These are phyloP conservation scores for Torulaspora microellipsoides DNA, from an alignment of 805 yeast species.

Conservation along the genomic window DNA sequence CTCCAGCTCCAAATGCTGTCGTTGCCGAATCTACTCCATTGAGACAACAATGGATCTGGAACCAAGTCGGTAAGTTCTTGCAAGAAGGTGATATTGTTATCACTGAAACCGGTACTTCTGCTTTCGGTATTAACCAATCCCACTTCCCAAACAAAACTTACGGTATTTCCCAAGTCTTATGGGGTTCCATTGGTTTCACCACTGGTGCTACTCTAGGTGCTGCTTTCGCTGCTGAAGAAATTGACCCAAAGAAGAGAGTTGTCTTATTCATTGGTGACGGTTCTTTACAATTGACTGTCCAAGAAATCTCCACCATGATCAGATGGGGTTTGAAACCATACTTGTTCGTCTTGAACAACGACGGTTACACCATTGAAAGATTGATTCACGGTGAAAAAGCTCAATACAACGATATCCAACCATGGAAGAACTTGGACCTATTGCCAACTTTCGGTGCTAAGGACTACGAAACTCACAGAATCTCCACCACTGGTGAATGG, in stretches of 20 bases:
- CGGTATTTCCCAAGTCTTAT: slow-evolving; percentile 69
- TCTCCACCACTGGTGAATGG: slow-evolving; percentile 55
- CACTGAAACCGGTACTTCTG: slow-evolving; percentile 73
- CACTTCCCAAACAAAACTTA: slow-evolving; percentile 57
- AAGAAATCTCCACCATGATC: slow-evolving; percentile 65
- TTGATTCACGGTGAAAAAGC: slow-evolving; percentile 67
- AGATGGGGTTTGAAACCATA: slow-evolving; percentile 65
- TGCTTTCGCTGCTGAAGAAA: slow-evolving; percentile 60
- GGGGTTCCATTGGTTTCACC: slow-evolving; percentile 73
- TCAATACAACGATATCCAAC: slow-evolving; percentile 60
- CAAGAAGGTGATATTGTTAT: slow-evolving; percentile 62
- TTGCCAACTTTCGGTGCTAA: slow-evolving; percentile 48
- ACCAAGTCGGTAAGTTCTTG: slow-evolving; percentile 56
- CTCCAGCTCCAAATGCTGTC: slow-evolving; percentile 44
- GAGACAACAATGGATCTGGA: slow-evolving; percentile 68
- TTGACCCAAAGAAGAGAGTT: slow-evolving; percentile 57
- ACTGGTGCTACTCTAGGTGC: slow-evolving; percentile 69
- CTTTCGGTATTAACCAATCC: slow-evolving; percentile 64
- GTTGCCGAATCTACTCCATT: slow-evolving; percentile 43
- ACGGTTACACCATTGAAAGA: slow-evolving; percentile 72
- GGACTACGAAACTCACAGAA: slow-evolving; percentile 50
- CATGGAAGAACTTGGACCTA: slow-evolving; percentile 59
- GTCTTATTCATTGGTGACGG: slow-evolving; percentile 72
- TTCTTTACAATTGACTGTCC: slow-evolving; percentile 68
- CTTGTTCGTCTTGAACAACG: slow-evolving; percentile 64